Percentiles rank a stretch among this genome's conserved stretches.
Evolutionary conservation across 805 yeast genomes (phyloP).

Genomic region (Priceomyces medius): DNA sequence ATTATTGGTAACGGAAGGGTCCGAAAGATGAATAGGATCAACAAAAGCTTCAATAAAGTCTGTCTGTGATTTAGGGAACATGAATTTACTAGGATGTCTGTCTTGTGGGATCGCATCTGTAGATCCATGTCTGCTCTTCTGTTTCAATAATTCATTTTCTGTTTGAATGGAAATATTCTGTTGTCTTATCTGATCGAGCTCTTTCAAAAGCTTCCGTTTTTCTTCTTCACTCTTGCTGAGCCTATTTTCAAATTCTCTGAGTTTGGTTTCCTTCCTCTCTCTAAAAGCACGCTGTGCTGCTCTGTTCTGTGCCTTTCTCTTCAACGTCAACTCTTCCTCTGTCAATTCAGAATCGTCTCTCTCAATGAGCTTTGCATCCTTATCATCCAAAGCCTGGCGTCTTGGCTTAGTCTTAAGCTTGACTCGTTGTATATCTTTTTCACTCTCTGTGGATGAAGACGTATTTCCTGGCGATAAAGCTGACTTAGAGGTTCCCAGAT

Average conservation of each 20-base stretch:
- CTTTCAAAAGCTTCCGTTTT: constrained; percentile 43
- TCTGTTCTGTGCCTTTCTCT: constrained; percentile 75
- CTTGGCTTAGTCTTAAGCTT: constrained; percentile 16
- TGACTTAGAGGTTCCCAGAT: background rate
- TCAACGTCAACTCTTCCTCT: constrained; percentile 46
- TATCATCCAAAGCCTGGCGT: constrained; percentile 31
- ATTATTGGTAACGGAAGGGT: constrained; percentile 22
- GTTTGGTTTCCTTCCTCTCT: constrained; percentile 71
- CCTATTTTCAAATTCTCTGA: constrained; percentile 65
- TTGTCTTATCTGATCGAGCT: constrained; percentile 51
- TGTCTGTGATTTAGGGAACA: constrained; percentile 34
- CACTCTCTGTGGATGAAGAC: constrained; percentile 1
- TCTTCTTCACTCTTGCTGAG: constrained; percentile 58
- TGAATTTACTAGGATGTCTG: constrained; percentile 15
- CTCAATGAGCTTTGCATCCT: constrained; percentile 35
- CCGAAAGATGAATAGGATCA: constrained; percentile 23
- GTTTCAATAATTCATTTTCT: constrained; percentile 58
- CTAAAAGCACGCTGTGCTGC: constrained; percentile 88
- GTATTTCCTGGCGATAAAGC: constrained; percentile 1
- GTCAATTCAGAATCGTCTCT: constrained; percentile 37
- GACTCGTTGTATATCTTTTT: background rate
- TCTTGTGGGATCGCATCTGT: background rate
- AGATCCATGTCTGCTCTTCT: constrained; percentile 10
- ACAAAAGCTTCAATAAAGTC: constrained; percentile 34
- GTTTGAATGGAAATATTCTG: constrained; percentile 57